Evolutionary conservation across 306 rosid species (phyloP), one percentile per base, ranked within the genome.

Genomic region (Cicer chorassanicum): DNA sequence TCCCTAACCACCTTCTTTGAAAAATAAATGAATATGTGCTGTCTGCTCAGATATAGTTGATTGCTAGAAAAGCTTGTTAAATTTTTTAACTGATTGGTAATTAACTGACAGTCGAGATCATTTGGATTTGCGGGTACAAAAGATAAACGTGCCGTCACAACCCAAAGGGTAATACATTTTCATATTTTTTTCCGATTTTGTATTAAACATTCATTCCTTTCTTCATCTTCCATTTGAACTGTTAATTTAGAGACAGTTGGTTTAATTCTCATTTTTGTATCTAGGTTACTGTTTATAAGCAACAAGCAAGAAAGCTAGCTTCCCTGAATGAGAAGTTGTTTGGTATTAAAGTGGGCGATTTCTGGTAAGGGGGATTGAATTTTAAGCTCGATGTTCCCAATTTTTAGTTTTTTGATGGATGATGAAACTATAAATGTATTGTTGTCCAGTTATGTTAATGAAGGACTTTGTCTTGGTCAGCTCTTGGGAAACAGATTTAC

Each of bases 81-180:
- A 11, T 18, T 57, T 59, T 79, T 44, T 70, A 56, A 57, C 73
- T 76, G 55, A 64, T 70, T 80, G 76, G 34, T 78, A 42, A 34
- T 71, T 68, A 68, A 74, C 78, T 65, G 79, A 73, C 91, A 94
- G 96, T 82, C 93, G 65, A 90, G 86, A 80, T 92, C 96, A 75
- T 94, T 94, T 84, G 99, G 99, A 76, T 94, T 94, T 84, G 88
- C 99, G 11, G 99, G 99, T 66, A 94, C 96, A 42, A 94, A 94
- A 85, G 99, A 94, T 73, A 94, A 94, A 75, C 99, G 97, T 8
- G 78, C 99, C 76, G 89, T 94, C 83, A 57, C 97, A 4, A 88
- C 92, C 80, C 99, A 92, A 86, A 88, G 95, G 93, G 99, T 94
- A 89, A 80, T 78, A 41, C 18, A 18, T 81, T 64, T 72, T 43